Evolutionary conservation across 208 protist genomes (phyloP).

Genomic region (Porcisia deanei): DNA sequence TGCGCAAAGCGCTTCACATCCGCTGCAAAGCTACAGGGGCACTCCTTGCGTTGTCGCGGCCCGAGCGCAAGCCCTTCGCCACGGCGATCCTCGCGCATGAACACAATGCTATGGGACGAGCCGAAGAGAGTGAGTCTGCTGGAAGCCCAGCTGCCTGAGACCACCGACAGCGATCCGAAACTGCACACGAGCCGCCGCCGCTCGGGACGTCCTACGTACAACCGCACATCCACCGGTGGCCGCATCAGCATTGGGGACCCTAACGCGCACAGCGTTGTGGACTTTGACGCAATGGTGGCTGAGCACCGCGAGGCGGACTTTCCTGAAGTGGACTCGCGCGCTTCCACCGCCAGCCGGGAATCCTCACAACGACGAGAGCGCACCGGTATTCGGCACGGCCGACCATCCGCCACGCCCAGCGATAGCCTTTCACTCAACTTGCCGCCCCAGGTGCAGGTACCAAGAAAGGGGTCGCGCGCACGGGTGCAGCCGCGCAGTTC

Average conservation of each 20-base stretch:
- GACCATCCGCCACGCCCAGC: slow-evolving; percentile 26
- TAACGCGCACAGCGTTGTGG: slow-evolving; percentile 51
- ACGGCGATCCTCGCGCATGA: slow-evolving; percentile 76
- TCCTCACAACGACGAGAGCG: slow-evolving; percentile 9
- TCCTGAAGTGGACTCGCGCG: slow-evolving; percentile 34
- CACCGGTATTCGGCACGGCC: slow-evolving; percentile 15
- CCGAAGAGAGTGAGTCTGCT: slow-evolving; percentile 60
- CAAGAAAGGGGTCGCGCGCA: slow-evolving; percentile 26
- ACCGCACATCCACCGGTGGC: slow-evolving; percentile 65
- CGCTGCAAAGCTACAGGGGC: slow-evolving; percentile 68
- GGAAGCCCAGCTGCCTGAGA: slow-evolving; percentile 66
- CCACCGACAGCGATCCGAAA: slow-evolving; percentile 14
- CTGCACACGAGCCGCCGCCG: slow-evolving; percentile 27
- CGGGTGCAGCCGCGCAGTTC: slow-evolving; percentile 51
- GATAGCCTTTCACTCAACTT: slow-evolving; percentile 64
- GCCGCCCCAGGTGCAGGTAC: slow-evolving; percentile 58
- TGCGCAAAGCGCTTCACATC: slow-evolving; percentile 85
- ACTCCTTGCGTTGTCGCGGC: slow-evolving; percentile 79
- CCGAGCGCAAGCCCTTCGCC: slow-evolving; percentile 77
- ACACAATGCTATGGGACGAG: slow-evolving; percentile 86
- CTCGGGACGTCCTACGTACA: slow-evolving; percentile 47
- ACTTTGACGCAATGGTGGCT: slow-evolving; percentile 58
- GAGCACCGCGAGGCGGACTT: slow-evolving; percentile 70
- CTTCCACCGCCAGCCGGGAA: slow-evolving; percentile 9
- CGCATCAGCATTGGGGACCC: slow-evolving; percentile 72